These are phyloP conservation scores for Silybum marianum DNA, from an alignment of 129 eudicot genomes.

Conservation along the genomic window DNA sequence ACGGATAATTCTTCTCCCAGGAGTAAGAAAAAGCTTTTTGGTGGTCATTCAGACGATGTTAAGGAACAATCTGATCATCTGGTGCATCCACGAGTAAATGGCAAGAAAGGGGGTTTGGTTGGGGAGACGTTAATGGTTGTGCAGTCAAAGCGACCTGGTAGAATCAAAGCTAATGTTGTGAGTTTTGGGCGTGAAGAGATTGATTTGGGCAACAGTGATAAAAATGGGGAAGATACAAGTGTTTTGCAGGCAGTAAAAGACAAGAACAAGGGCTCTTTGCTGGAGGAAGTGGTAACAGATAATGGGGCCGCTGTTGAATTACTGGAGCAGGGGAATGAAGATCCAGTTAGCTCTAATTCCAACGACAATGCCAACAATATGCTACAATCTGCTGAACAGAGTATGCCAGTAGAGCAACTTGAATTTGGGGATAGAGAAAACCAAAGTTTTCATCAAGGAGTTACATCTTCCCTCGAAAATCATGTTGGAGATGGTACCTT, in stretches of 20 bases:
- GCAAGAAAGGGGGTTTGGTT: constrained; percentile 36
- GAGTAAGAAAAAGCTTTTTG: constrained; percentile 76
- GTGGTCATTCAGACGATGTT: constrained; percentile 40
- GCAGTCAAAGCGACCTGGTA: constrained; percentile 51
- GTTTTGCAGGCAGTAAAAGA: constrained; percentile 31
- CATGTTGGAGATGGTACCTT: constrained; percentile 32
- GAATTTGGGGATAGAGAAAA: constrained; percentile 34
- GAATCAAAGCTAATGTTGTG: constrained; percentile 43
- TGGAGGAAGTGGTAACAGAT: constrained; percentile 35
- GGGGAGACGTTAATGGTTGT: constrained; percentile 46
- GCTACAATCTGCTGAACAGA: constrained; percentile 35
- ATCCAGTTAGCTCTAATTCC: constrained; percentile 25
- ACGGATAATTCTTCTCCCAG: constrained; percentile 39
- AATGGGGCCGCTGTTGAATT: constrained; percentile 26
- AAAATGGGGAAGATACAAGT: constrained; percentile 43
- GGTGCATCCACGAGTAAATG: constrained; percentile 32
- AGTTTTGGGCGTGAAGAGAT: constrained; percentile 43
- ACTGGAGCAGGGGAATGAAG: constrained; percentile 43
- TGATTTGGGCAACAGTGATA: constrained; percentile 31
- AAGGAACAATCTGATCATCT: constrained; percentile 33
- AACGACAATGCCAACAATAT: constrained; percentile 38
- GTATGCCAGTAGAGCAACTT: constrained; percentile 28
- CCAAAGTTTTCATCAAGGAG: constrained; percentile 28
- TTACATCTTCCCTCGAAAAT: constrained; percentile 24
- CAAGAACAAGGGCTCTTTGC: constrained; percentile 25